Evolutionary conservation across 192 early-diverging fungal genomes (phyloP), one percentile per base, ranked within the genome.

Genomic region (Entophlyctis helioformis): DNA sequence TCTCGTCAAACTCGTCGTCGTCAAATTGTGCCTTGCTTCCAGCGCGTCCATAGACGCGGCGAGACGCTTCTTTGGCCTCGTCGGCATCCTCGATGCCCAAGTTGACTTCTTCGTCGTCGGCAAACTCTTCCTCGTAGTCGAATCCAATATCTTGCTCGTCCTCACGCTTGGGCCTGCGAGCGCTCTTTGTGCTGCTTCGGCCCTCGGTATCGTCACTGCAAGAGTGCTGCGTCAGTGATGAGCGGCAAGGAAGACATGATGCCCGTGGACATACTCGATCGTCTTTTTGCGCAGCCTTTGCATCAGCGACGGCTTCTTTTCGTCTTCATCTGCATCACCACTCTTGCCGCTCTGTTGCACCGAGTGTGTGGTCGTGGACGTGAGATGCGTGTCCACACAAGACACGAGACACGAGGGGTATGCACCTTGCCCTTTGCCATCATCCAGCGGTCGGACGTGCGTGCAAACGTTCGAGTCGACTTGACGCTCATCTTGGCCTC

Each of bases 61-160:
- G 50, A 32, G 53, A 41, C 6, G 71, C 71, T 33, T 73, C 71
- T 40, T 64, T 63, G 11, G 54, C 57, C 19, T 68, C 66, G 26
- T 73, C 71, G 44, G 65, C 59, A 52, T 73, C 64, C 26, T 68
- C 65, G 34, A 73, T 63, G 2, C 71, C 71, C 29, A 73, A 62
- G 21, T 54, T 51, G 12, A 65, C 36, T 33, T 69, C 57, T 40
- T 73, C 71, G 41, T 73, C 71, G 43, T 73, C 71, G 10, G 52
- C 44, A 38, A 66, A 61, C 24, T 53, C 57, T 36, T 62, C 63
- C 24, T 66, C 64, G 48, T 54, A 66, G 38, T 66, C 69, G 36
- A 71, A 36, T 20, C 60, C 65, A 22, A 54, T 63, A 22, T 56
- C 56, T 11, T 53, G 36, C 19, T 59, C 63, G 37, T 64, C 51